Evolutionary conservation across 2,329 filamentous ascomycete species (phyloP), one percentile per base, ranked within the genome.

Genomic region (Fusarium sp.): DNA sequence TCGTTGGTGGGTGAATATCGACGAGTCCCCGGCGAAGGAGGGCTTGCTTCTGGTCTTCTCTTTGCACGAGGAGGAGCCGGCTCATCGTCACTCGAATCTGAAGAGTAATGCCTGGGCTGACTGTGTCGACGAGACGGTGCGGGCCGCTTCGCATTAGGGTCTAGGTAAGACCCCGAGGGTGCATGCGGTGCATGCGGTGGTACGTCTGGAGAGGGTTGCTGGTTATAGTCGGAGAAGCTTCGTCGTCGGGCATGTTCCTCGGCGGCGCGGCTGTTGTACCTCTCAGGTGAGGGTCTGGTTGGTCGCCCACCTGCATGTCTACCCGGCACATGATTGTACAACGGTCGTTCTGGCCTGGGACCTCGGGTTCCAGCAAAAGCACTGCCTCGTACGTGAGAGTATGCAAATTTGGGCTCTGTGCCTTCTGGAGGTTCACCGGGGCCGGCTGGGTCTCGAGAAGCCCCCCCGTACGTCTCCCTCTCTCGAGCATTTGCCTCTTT

Each of bases 221-320:
- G 78, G 4, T 81, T 81, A 50, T 82, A 80, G 57, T 87, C 85
- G 5, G 84, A 85, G 72, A 84, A 83, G 74, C 85, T 87, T 55
- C 82, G 80, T 37, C 84, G 79, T 37, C 82, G 80, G 14, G 72
- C 75, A n/a, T 79, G 74, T 17, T 80, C 79, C 17, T 83, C 82
- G 11, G 80, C 82, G 11, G 80, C 74, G 9, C 80, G 77, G 29
- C 78, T 77, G 27, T 77, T 77, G 31, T 74, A 69, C 54, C 74
- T 73, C 36, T 80, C 78, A 13, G 79, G 75, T 7, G 77, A 78
- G 33, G 78, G 69, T 56, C 77, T 76, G 37, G 66, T 71, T 55
- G 74, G 71, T 35, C 75, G 77, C 40, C 70, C 74, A 40, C 75
- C 71, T 11, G 76, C 63, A 51, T 78, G 73, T 53, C 79, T 76